A percentile compares a stretch with the other conserved stretches of the same genome.
phyloP scores from a whole-genome alignment of 2,329 filamentous ascomycete species.

The Fonsecaea erecta region DNA sequence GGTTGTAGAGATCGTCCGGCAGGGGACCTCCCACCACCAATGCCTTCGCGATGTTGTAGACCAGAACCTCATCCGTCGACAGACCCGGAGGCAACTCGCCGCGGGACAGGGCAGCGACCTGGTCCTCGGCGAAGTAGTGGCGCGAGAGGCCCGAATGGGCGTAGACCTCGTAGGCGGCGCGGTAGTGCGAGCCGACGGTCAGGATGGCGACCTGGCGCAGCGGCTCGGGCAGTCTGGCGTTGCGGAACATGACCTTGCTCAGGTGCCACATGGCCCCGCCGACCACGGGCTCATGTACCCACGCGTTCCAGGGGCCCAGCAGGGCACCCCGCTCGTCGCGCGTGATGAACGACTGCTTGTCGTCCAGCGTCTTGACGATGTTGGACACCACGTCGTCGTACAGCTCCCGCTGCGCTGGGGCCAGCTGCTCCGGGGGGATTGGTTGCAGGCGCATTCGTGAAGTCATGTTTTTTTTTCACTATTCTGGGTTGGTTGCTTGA shows the following conservation, averaged over 20 bases:
- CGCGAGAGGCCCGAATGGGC: neutral
- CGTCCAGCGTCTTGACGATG: neutral
- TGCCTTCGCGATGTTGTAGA: neutral
- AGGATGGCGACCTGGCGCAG: constrained; percentile 2
- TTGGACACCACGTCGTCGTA: neutral
- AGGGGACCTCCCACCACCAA: neutral
- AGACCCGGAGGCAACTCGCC: neutral
- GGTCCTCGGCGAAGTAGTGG: neutral
- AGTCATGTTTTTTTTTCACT: neutral
- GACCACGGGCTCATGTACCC: neutral
- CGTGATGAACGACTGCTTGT: neutral
- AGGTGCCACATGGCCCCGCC: neutral
- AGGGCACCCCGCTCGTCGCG: neutral
- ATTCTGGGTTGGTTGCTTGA: too few relatives aligned
- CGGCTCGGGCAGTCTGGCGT: neutral
- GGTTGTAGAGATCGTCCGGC: neutral
- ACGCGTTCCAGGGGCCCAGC: neutral
- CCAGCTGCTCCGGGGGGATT: neutral
- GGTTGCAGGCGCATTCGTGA: neutral
- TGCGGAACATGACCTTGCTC: neutral
- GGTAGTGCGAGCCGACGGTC: neutral
- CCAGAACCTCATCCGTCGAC: neutral
- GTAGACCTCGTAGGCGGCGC: neutral
- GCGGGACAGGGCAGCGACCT: neutral
- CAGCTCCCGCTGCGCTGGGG: neutral